Base-by-base conservation (phyloP, 768 basidiomycete species). In the Russula sp. region DNA sequence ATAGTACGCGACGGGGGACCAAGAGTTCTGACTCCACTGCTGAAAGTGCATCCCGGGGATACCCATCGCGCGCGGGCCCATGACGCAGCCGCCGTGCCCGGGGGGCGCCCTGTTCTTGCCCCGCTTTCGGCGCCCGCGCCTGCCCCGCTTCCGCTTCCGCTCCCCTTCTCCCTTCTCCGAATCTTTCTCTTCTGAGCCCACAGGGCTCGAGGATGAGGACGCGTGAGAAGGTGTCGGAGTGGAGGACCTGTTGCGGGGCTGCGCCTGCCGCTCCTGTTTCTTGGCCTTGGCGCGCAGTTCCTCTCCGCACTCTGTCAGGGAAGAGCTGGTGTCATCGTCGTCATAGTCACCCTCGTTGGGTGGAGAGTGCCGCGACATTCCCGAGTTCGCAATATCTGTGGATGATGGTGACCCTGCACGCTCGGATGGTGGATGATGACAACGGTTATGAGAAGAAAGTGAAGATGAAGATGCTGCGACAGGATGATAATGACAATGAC, bases 41-140 rank as follows among this genome's bases (percentile, higher is more conserved):
- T 35, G 22, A 32, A n/a, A 11, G 13, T 32, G 22, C 0, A 20
- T 1, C 6, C 51, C 39, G 10, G 25, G 10, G 2, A 47, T 20
- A 20, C 51, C n/a, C 29, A 58, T 42, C 41, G 14, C 35, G 35
- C 61, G 61, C 2, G 61, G 61, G 4, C 56, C 61, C 50, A 52
- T 62, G 13, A 52, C 29, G n/a, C 18, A 38, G 1, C 36, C 56
- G 1, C 3, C 34, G 9, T 29, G 32, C 2, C 38, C 49, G 5
- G 3, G 5, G 14, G 16, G 2, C 5, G 2, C 22, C 13, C 41
- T 45, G 25, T 32, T 16, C 35, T 32, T 43, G 29, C 20, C 18
- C 14, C 55, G 55, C 13, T 25, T 51, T 3, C 56, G 41, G 4
- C 61, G 56, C 3, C 13, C 20, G 13, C 50, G 50, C 16, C 9